phyloP scores from a whole-genome alignment of 768 basidiomycete species.

The Tephrocybe sp. region DNA sequence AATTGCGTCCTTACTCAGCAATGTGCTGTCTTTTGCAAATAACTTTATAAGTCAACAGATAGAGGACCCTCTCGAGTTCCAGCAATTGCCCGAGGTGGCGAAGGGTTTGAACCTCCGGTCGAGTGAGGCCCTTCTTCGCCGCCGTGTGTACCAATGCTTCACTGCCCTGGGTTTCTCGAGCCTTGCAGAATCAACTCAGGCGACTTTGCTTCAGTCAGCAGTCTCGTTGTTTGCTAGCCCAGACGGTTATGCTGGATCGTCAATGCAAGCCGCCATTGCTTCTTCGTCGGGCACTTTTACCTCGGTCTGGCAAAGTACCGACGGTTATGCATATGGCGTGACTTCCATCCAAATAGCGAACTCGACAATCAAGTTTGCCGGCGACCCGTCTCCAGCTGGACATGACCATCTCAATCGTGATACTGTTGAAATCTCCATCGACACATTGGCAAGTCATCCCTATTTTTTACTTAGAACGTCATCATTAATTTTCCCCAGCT shows the following conservation, averaged over 20 bases:
- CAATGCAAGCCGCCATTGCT: constrained; percentile 89
- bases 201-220: constrained; percentile 74
- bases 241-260: constrained; percentile 78
- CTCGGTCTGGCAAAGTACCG: constrained; percentile 80
- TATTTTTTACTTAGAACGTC: not conserved
- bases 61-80: constrained; percentile 57
- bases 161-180: constrained; percentile 73
- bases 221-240: constrained; percentile 83
- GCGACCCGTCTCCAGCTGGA: constrained; percentile 27
- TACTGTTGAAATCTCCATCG: constrained; percentile 75
- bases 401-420: constrained; percentile 69
- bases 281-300: constrained; percentile 82
- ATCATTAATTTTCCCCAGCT: constrained; percentile 39
- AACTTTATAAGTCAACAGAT: constrained; percentile 72
- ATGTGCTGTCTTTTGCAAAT: constrained; percentile 86
- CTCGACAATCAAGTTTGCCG: constrained; percentile 33
- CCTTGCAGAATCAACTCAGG: constrained; percentile 82
- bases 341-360: constrained; percentile 61
- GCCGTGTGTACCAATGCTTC: constrained; percentile 89
- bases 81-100: constrained; percentile 24
- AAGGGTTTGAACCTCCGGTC: constrained; percentile 63
- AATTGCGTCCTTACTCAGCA: constrained; percentile 81
- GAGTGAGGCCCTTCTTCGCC: constrained; percentile 79
- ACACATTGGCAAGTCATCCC: constrained; percentile 58
- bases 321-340: constrained; percentile 92